phyloP scores from a whole-genome alignment of 495 filamentous ascomycete genomes.

The Pseudomonodictys pantanalensis region DNA sequence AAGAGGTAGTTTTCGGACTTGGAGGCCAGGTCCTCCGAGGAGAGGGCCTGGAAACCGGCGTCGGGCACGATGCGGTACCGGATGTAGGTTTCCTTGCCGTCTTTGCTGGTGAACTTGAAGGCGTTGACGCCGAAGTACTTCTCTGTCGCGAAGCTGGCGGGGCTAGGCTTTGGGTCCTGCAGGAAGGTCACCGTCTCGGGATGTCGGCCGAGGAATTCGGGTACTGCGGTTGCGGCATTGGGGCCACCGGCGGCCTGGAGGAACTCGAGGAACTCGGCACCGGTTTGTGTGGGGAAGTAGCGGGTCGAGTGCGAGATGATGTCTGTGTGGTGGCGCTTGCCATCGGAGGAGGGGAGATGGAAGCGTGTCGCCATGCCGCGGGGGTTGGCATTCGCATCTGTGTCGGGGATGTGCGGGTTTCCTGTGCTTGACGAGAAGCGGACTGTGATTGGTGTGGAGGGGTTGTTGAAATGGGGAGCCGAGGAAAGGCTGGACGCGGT shows the following conservation, averaged over 20 bases:
- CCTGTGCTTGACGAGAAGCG: slow-evolving; percentile 56
- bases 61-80: slow-evolving; percentile 48
- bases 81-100: slow-evolving; percentile 46
- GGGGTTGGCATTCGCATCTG: slow-evolving; percentile 48
- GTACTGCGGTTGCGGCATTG: slow-evolving; percentile 30
- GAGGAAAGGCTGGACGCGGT: slow-evolving; percentile 45
- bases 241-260: slow-evolving; percentile 41
- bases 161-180: slow-evolving; percentile 48
- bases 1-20: slow-evolving; percentile 45
- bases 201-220: slow-evolving; percentile 44
- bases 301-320: slow-evolving; percentile 52
- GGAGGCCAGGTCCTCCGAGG: slow-evolving; percentile 36
- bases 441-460: slow-evolving; percentile 48
- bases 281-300: slow-evolving; percentile 50
- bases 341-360: slow-evolving; percentile 36
- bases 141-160: slow-evolving; percentile 47
- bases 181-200: slow-evolving; percentile 49
- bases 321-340: slow-evolving; percentile 53
- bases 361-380: slow-evolving; percentile 53
- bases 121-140: slow-evolving; percentile 51
- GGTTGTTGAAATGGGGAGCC: slow-evolving; percentile 50
- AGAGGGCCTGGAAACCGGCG: slow-evolving; percentile 41
- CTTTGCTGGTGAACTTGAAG: slow-evolving; percentile 47
- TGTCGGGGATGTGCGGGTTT: slow-evolving; percentile 52
- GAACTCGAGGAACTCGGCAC: slow-evolving; percentile 50